These are phyloP conservation scores for Cytospora paraplurivora DNA, from an alignment of 2,329 filamentous ascomycete species.

Conservation along the genomic window DNA sequence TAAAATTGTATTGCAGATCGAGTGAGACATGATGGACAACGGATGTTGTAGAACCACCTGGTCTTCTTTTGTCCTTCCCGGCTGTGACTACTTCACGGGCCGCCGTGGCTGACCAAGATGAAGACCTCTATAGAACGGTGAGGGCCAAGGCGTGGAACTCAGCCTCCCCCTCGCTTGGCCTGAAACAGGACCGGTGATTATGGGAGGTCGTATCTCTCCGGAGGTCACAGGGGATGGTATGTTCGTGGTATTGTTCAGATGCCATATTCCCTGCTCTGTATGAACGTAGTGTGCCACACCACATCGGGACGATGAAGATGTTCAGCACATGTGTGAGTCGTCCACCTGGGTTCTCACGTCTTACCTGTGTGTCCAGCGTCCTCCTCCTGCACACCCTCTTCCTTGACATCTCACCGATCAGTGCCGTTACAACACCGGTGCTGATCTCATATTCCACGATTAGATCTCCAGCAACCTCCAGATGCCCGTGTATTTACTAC, in stretches of 20 bases:
- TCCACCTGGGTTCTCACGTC: background rate
- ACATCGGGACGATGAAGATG: background rate
- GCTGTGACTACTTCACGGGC: background rate
- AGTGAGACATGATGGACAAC: background rate
- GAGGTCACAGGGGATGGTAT: background rate
- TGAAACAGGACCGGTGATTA: background rate
- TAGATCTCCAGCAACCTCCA: constrained; percentile 35
- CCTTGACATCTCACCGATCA: constrained; percentile 3
- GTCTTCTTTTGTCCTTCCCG: background rate
- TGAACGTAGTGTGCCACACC: background rate
- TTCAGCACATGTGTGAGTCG: background rate
- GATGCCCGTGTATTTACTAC: constrained; percentile 30
- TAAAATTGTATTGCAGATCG: background rate
- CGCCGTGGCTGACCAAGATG: background rate
- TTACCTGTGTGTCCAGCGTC: background rate
- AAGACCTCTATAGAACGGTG: background rate
- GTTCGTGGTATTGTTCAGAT: background rate
- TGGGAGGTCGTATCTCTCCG: background rate
- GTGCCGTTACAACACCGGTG: constrained; percentile 4
- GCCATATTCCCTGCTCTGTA: background rate
- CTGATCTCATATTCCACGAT: constrained; percentile 27
- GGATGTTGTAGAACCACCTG: background rate
- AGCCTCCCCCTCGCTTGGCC: background rate
- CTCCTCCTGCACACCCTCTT: background rate
- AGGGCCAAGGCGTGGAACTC: background rate